Evolutionary conservation across 2,329 filamentous ascomycete species (phyloP), one percentile per base, ranked within the genome.

Genomic region (Calonectria hongkongensis): DNA sequence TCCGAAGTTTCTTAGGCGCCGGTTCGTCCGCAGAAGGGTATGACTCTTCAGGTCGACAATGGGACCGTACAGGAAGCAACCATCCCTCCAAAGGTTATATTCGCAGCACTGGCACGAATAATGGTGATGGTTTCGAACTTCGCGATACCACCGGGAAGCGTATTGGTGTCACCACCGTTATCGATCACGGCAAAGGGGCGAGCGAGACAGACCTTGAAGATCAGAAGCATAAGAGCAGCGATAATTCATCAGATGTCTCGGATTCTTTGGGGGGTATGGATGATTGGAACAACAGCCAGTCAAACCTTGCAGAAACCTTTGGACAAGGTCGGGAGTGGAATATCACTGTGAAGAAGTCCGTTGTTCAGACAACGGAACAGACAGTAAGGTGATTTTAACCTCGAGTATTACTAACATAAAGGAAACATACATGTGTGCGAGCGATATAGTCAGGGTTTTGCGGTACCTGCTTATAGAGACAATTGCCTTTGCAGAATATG

Each of bases 251-350:
- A 2, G 73, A 69, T 10, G 39, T 27, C 13, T 73, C 68, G 2
- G 71, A 71, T 27, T 60, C 58, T n/a, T 18, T 66, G 1, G 39
- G 21, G 15, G 58, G 66, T 3, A 21, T 60, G 13, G 62, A 77
- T 12, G 75, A 72, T 0, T 80, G 78, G 78, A 79, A 78, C 33
- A 77, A 56, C 56, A 79, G 78, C 28, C 74, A 79, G 50, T 77
- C 74, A 9, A 70, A 79, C 3, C 60, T 80, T 28, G 75, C 74
- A 30, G 51, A 69, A 58, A 66, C 72, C 2, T 65, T 72, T 25
- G 67, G 51, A 3, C 66, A 66, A 6, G 60, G 56, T n/a, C 73
- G 69, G n/a, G 74, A 67, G 5, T 79, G 78, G 78, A 78, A 78
- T 36, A 76, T 79, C 9, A 73, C 73, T 18, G 78, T 79, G 5